Percentiles rank a stretch among this genome's conserved stretches.
These are phyloP conservation scores for Xylaria sp. DNA, from an alignment of 2,329 filamentous ascomycete species.

Conservation along the genomic window DNA sequence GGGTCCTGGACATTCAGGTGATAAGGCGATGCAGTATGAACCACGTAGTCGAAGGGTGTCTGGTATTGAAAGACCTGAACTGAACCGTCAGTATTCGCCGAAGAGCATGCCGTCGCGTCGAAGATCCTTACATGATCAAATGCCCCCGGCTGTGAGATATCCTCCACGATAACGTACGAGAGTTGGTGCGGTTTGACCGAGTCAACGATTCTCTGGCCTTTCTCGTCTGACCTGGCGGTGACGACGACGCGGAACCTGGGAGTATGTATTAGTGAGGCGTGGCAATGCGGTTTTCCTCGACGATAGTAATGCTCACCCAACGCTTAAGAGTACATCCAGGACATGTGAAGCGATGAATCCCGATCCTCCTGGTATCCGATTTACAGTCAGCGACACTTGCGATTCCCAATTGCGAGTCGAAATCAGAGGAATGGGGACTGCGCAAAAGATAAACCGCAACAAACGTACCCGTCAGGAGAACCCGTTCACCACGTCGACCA, in stretches of 20 bases:
- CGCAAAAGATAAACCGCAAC: no score
- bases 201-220: slow-evolving; percentile 40
- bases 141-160: slow-evolving; percentile 64
- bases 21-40: slow-evolving; percentile 72
- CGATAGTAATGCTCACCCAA: slow-evolving; percentile 30
- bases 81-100: not conserved
- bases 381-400: not conserved
- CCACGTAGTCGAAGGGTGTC: slow-evolving; percentile 62
- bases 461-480: slow-evolving; percentile 29
- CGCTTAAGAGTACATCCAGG: slow-evolving; percentile 42
- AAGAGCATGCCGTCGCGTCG: not conserved
- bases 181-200: slow-evolving; percentile 36
- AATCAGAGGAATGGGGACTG: no score
- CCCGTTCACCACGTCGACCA: slow-evolving; percentile 13
- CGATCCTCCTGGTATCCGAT: slow-evolving; percentile 39
- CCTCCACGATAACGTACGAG: slow-evolving; percentile 56
- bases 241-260: slow-evolving; percentile 40
- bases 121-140: slow-evolving; percentile 51
- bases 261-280: slow-evolving; percentile 11
- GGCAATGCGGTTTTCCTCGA: slow-evolving; percentile 33
- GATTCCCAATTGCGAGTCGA: no score
- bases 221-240: slow-evolving; percentile 44
- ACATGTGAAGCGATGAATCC: slow-evolving; percentile 53
- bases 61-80: slow-evolving; percentile 36
- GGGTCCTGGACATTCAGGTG: slow-evolving; percentile 57